Evolutionary conservation across 2,329 filamentous ascomycete species (phyloP), one percentile per base, ranked within the genome.

Genomic region (Xenoacremonium recifei): DNA sequence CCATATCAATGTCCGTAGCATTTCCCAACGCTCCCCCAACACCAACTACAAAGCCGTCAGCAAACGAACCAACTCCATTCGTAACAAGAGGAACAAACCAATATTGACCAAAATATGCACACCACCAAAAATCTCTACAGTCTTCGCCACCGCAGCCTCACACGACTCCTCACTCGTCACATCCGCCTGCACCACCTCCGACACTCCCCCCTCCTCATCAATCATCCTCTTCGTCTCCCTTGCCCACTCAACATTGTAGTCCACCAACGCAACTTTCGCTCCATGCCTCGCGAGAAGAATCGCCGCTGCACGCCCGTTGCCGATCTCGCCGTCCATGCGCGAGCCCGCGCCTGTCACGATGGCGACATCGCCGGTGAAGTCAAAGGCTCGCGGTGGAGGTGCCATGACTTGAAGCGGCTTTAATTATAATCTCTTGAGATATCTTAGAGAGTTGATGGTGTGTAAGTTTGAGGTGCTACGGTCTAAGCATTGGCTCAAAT

Each of bases 51-150:
- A 13, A 15, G 3, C 11, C 17, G 6, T 35, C 19, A 35, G 17
- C 10, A 19, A 16, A 35, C n/a, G n/a, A 4, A 5, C 6, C 5
- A 10, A 19, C n/a, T 19, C 10, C 18, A 16, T 12, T 19, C 18
- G 17, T 19, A 10, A 7, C 7, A 16, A n/a, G n/a, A n/a, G n/a
- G 4, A 4, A 35, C 33, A 19, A 20, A 35, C 34, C 34, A n/a
- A 21, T 79, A 55, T 85, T 85, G 19, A 84, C 66, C 2, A 85
- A 62, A 30, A 85, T 79, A 51, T 85, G 79, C n/a, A n/a, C n/a
- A n/a, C n/a, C n/a, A n/a, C n/a, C n/a, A n/a, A n/a, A n/a, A n/a
- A n/a, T n/a, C n/a, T n/a, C n/a, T n/a, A n/a, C n/a, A n/a, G n/a
- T n/a, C n/a, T n/a, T n/a, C n/a, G n/a, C n/a, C n/a, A n/a, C n/a